phyloP scores from a whole-genome alignment of 192 early-diverging fungal genomes.

The Oehlia diaphana region DNA sequence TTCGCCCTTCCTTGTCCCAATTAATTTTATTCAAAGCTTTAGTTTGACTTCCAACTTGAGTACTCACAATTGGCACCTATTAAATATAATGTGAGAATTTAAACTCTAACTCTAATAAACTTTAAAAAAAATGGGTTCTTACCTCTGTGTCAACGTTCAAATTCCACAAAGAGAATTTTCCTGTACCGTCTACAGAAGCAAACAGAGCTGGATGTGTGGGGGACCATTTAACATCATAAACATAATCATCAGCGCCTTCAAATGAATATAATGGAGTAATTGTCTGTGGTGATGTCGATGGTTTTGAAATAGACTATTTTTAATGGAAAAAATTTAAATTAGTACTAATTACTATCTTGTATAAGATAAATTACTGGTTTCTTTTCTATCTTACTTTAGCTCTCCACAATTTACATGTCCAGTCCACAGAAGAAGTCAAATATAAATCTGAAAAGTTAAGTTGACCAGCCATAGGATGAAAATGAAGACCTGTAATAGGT shows the following conservation, averaged over 20 bases:
- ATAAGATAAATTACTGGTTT: neutral
- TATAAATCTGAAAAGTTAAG: conserved; percentile 90
- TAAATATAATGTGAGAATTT: neutral
- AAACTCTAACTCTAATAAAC: neutral
- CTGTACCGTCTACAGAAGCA: conserved; percentile 87
- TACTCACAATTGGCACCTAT: conserved; percentile 57
- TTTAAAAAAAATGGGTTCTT: neutral
- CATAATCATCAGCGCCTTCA: conserved; percentile 92
- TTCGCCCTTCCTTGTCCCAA: conserved; percentile 90
- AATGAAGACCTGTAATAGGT: conserved; percentile 84
- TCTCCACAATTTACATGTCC: conserved; percentile 97
- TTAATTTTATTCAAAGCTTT: conserved; percentile 90
- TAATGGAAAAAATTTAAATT: neutral
- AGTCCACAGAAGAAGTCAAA: conserved; percentile 90
- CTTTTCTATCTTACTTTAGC: conserved; percentile 47
- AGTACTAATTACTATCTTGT: too few relatives aligned
- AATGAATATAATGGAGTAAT: conserved; percentile 81
- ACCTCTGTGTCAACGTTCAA: conserved; percentile 89
- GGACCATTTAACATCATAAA: conserved; percentile 98
- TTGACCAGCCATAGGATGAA: conserved; percentile 84
- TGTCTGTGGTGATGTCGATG: conserved; percentile 46
- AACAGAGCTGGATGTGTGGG: conserved; percentile 95
- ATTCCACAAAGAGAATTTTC: conserved; percentile 91
- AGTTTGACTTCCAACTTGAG: conserved; percentile 51
- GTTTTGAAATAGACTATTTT: conserved; percentile 49